phyloP scores from a whole-genome alignment of 2,329 filamentous ascomycete species.

The Alternaria sp. region DNA sequence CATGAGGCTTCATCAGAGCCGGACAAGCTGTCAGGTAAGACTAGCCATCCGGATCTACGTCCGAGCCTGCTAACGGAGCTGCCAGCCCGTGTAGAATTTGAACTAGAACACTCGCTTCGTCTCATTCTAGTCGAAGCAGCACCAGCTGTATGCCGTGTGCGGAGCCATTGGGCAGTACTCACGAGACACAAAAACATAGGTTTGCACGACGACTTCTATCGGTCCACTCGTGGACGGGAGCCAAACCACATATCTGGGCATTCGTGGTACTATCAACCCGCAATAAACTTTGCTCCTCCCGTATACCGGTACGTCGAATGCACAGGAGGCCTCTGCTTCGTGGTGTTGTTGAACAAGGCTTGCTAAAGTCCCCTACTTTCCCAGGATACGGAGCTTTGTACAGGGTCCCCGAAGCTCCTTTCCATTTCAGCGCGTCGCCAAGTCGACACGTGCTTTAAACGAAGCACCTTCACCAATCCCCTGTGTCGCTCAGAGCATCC shows the following conservation, averaged over 20 bases:
- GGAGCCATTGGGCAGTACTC: slow-evolving; percentile 26
- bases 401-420: slow-evolving; percentile 13
- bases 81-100: slow-evolving; percentile 24
- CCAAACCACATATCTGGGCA: slow-evolving; percentile 21
- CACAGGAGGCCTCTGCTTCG: background rate
- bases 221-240: slow-evolving; percentile 28
- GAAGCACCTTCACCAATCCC: slow-evolving; percentile 22
- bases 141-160: slow-evolving; percentile 16
- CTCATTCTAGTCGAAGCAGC: slow-evolving; percentile 14
- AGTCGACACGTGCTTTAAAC: slow-evolving; percentile 30
- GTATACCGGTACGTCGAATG: slow-evolving; percentile 4
- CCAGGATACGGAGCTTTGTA: slow-evolving; percentile 8
- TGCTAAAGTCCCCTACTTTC: slow-evolving; percentile 15
- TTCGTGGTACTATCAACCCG: slow-evolving; percentile 30
- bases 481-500: slow-evolving; percentile 21
- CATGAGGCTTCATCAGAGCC: slow-evolving; percentile 22
- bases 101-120: slow-evolving; percentile 27
- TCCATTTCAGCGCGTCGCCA: slow-evolving; percentile 17
- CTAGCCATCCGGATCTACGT: slow-evolving; percentile 39
- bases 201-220: slow-evolving; percentile 27
- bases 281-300: slow-evolving; percentile 24
- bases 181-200: slow-evolving; percentile 21
- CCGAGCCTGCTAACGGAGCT: slow-evolving; percentile 31
- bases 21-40: slow-evolving; percentile 17
- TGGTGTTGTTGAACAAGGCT: slow-evolving; percentile 5